Base-by-base conservation (phyloP, 78 protist species). In the Emiliania huxleyi region DNA sequence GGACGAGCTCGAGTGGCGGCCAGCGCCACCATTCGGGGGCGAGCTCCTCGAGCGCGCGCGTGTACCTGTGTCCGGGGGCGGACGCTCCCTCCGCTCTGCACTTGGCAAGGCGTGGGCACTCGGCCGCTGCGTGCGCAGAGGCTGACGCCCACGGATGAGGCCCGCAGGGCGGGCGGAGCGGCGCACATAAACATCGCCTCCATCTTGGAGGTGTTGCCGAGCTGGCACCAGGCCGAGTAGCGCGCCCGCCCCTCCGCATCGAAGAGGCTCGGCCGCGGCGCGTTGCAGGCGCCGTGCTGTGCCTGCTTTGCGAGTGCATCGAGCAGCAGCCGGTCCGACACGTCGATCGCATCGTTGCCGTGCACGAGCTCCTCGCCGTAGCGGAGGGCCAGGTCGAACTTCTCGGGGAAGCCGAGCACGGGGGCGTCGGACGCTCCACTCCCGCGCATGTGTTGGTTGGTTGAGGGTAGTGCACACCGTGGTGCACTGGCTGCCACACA, bases 161-260 rank as follows among this genome's bases (percentile, higher is more conserved):
- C n/a, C n/a, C n/a, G n/a, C n/a, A n/a, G n/a, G n/a, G n/a, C n/a
- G n/a, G n/a, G n/a, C n/a, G n/a, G n/a, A n/a, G n/a, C n/a, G 29
- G 44, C 89, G 89, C 44, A 81, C 89, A 44, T 43, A 56, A 42
- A 42, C 89, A 81, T 81, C 42, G 89, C 89, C 89, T 81, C 89
- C 25, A 77, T 18, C 33, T 37, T 40, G 48, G 35, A 22, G 48
- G 18, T 45, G 48, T 77, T 77, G n/a, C 85, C 85, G 29, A 77
- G 85, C 44, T 77, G 46, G 15, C 29, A 19, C 85, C 85, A 77
- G 21, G 85, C 85, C 19, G 6, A 21, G 35, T 33, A 40, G 18
- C 46, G 12, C 48, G 85, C 85, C 46, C 23, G 22, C 52, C 52
- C 89, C 42, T 15, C 89, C 22, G 18, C 29, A 38, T 81, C 89